phyloP scores from a whole-genome alignment of 2,329 filamentous ascomycete species.

The Cercospora sp. region DNA sequence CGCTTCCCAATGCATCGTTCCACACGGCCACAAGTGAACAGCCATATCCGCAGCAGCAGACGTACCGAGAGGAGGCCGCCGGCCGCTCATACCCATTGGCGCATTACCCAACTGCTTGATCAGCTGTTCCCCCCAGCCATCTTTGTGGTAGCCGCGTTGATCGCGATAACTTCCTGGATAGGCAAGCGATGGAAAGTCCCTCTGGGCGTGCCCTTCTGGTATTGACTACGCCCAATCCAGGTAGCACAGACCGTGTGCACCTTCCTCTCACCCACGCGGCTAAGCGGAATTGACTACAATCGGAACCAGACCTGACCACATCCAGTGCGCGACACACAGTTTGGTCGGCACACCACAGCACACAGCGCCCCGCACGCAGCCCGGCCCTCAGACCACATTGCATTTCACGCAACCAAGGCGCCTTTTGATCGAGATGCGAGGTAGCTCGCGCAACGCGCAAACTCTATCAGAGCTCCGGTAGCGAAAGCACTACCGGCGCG shows the following conservation, averaged over 20 bases:
- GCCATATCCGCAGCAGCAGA: constrained; percentile 26
- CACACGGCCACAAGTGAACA: constrained; percentile 28
- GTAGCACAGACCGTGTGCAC: background rate
- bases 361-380: background rate
- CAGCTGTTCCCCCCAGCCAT: constrained; percentile 1
- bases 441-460: constrained; percentile 1
- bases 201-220: background rate
- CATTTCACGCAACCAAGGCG: background rate
- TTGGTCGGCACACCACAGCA: background rate
- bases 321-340: background rate
- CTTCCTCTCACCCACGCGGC: background rate
- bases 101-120: constrained; percentile 32
- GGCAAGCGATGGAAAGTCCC: background rate
- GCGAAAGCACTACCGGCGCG: constrained; percentile 1
- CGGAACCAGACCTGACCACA: background rate
- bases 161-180: background rate
- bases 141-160: background rate
- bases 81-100: constrained; percentile 29
- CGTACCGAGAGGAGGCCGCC: constrained; percentile 31
- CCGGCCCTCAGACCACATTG: background rate
- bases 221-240: background rate
- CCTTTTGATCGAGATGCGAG: constrained; percentile 3
- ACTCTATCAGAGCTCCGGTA: constrained; percentile 1
- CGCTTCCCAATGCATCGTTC: constrained; percentile 28
- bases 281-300: background rate